Base-by-base conservation (phyloP, 768 basidiomycete genomes). In the Xerocomus brunneocitrinus region DNA sequence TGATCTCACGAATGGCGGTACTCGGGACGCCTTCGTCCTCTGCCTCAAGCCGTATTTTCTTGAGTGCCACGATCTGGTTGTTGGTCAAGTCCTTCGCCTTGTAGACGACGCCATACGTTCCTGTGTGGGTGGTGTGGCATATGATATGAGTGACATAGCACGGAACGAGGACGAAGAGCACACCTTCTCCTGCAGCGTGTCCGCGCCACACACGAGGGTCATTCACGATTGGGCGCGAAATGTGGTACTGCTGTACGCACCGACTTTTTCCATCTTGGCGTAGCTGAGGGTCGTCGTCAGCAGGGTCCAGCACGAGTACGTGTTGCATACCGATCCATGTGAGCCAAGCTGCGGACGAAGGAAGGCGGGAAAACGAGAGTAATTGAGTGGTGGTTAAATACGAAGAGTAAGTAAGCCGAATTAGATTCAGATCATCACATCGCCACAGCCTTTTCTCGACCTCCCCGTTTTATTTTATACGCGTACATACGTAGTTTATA, bases 11-110 rank as follows among this genome's bases (percentile, higher is more conserved):
- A 65, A 99, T 99, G 51, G 95, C 95, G 4, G 97, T 99, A 58
- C 89, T 91, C 8, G 97, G 97, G 22, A 99, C 97, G 44, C 97
- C 97, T 71, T 99, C 97, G 66, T 99, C 97, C 71, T 98, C 97
- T 16, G 94, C 93, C 69, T 98, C 97, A 27, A 99, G 83, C 38
- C 97, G 77, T 67, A 99, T 98, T 80, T 99, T 99, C 84, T 99
- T 99, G 59, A 98, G 77, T 24, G 97, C 97, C 47, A 99, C 97
- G 60, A 98, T 84, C 61, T 83, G 73, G 67, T 88, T 88, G 8
- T 81, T 87, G 43, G 73, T 79, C 57, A 83, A 73, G 68, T 98
- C 95, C 60, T 84, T 82, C 38, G 95, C 95, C 72, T 98, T 97
- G 80, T 98, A 98, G 22, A 98, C 95, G 49, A 98, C 95, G 52